Base-by-base conservation (phyloP, 2,329 filamentous ascomycete species). In the Colletotrichum scovillei region DNA sequence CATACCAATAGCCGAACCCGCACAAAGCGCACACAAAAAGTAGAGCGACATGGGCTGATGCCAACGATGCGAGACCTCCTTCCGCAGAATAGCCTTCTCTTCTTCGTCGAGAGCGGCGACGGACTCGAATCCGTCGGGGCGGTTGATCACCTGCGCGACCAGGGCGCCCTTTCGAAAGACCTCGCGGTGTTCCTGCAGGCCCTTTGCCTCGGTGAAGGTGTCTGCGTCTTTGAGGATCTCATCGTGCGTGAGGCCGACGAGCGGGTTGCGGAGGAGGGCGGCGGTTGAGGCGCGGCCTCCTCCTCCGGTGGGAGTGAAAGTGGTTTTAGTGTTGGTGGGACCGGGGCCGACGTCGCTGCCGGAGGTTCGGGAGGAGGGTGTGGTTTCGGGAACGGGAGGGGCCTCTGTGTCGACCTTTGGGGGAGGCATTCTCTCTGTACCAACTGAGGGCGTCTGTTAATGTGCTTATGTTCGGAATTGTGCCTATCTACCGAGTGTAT, bases 161-260 rank as follows among this genome's bases (percentile, higher is more conserved):
- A 89, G 81, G 4, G 88, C 88, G 7, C 88, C 88, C 63, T 88
- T 81, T 52, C 83, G 84, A 77, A 91, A 91, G 26, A 85, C 85
- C 16, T 83, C 82, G 0, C 80, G 77, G 26, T 84, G 74, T 5
- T 82, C 81, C 0, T 66, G 35, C 0, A 85, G 78, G 2, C 81
- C 82, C 60, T 78, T 81, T 28, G 78, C 74, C 2, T 80, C 75
- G n/a, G 82, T 79, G 63, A 86, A 86, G 2, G 68, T 58, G 35
- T 83, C 79, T 3, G 83, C 84, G 7, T 84, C 83, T 0, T 76
- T 77, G 2, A 82, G 65, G 1, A 83, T 16, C 59, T 81, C 77
- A 0, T 80, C 78, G 2, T 76, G 69, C 3, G 75, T 80, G 76
- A 82, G 70, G 0, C 80, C 79, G 1, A 71, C 68, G 2, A 83